Evolutionary conservation across 2,329 filamentous ascomycete genomes (phyloP).

Genomic region (Xylariaceae sp.): DNA sequence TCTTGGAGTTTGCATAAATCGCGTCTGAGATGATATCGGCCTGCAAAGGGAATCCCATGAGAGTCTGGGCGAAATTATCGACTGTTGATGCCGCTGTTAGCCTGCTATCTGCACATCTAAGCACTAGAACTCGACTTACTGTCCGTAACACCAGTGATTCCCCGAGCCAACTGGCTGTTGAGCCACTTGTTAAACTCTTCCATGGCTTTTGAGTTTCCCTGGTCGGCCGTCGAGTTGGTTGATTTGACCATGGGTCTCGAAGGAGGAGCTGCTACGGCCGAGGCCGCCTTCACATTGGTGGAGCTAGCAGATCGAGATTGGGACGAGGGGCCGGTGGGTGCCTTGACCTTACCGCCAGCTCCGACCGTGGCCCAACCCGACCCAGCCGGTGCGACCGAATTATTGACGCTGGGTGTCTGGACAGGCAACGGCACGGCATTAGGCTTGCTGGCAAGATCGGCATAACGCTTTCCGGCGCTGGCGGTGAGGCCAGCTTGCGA

Average conservation of each 20-base stretch:
- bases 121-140: slow-evolving; percentile 46
- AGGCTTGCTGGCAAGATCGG: slow-evolving; percentile 85
- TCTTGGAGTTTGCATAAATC: slow-evolving; percentile 83
- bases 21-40: slow-evolving; percentile 83
- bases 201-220: slow-evolving; percentile 61
- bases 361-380: slow-evolving; percentile 94
- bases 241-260: slow-evolving; percentile 57
- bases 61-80: slow-evolving; percentile 76
- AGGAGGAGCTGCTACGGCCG: slow-evolving; percentile 42
- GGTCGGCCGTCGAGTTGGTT: slow-evolving; percentile 49
- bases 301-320: slow-evolving; percentile 50
- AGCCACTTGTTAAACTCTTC: slow-evolving; percentile 97
- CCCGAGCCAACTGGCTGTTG: slow-evolving; percentile 74
- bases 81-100: slow-evolving; percentile 54
- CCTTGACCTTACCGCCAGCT: slow-evolving; percentile 88
- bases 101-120: background rate
- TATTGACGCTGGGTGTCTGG: slow-evolving; percentile 41
- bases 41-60: slow-evolving; percentile 77
- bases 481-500: slow-evolving; percentile 51
- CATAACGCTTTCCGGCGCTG: slow-evolving; percentile 80
- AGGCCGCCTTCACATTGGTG: slow-evolving; percentile 45
- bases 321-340: slow-evolving; percentile 62
- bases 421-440: slow-evolving; percentile 43
- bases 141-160: slow-evolving; percentile 59
- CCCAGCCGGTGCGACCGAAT: slow-evolving; percentile 46